Base-by-base conservation (phyloP, 2,329 filamentous ascomycete species). In the Fusarium sp. region DNA sequence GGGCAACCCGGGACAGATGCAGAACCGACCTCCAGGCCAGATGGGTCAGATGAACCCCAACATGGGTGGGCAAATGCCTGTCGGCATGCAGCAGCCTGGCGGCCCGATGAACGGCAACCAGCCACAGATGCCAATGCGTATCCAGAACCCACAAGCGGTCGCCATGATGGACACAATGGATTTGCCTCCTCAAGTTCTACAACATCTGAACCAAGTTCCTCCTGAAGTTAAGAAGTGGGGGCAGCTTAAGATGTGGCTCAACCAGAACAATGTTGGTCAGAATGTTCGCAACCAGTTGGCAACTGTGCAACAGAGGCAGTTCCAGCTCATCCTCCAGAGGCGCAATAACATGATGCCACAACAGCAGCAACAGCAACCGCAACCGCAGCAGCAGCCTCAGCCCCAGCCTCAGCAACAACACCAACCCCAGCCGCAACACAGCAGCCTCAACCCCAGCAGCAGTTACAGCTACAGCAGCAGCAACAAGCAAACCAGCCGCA, bases 91-190 rank as follows among this genome's bases (percentile, higher is more conserved):
- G 57, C 81, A 82, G 64, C 72, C 76, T 10, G 79, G 74, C 60
- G 72, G 70, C 16, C 67, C 75, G 23, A 77, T 79, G 20, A 76
- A 78, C 48, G 73, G 72, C 10, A 79, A 77, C n/a, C 78, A 77
- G n/a, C 77, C 78, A 43, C 79, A 79, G 63, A 79, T 78, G 70
- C 73, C 76, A 45, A 76, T 79, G 72, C 80, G 81, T 6, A 76
- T 80, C 4, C 76, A 77, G 20, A 80, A 75, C 56, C 77, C 78
- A 5, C 85, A 85, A 30, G 79, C 84, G 8, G 81, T 84, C 58
- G 68, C 74, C 1, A 78, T 85, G 67, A 88, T 88, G 84, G 87
- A 88, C 68, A 81, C 75, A 11, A 85, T 88, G 84, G 87, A 88
- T 13, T 70, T 89, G 1, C 86, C 86, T 1, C 73, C 77, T 3